Conservation (phyloP, 1,284 basidiomycete species). For the Rhodotorula sp. region DNA sequence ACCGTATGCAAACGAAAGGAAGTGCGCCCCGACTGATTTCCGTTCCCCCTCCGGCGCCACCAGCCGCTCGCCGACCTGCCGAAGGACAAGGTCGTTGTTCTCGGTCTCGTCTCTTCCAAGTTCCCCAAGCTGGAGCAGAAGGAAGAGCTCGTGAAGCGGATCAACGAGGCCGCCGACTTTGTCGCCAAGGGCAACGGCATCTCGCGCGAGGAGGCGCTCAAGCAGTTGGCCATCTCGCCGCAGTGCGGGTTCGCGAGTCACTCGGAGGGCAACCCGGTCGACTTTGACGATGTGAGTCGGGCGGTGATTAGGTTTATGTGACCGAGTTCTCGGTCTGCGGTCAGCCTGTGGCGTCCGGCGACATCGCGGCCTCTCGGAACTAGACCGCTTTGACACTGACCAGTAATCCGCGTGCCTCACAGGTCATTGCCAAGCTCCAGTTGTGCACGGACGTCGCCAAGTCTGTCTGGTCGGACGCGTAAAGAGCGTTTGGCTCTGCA, state of each 20-base stretch:
- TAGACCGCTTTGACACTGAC: background rate
- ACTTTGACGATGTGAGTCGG: background rate
- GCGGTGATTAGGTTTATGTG: too few species aligned
- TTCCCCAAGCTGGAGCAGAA: slow-evolving; percentile 65
- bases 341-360: too few species aligned
- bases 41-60: background rate
- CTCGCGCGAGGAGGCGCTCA: slow-evolving; percentile 49
- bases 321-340: too few species aligned
- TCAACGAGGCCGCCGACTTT: slow-evolving; percentile 64
- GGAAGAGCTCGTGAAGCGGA: slow-evolving; percentile 60
- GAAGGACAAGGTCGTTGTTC: slow-evolving; percentile 64
- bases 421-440: slow-evolving; percentile 32
- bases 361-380: too few species aligned
- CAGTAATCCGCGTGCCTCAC: too few species aligned
- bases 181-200: slow-evolving; percentile 55
- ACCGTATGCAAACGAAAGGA: background rate
- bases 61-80: slow-evolving; percentile 66
- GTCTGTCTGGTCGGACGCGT: slow-evolving; percentile 29
- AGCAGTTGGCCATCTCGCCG: slow-evolving; percentile 65
- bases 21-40: too few species aligned
- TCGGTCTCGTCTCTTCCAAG: slow-evolving; percentile 74
- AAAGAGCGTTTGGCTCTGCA: background rate
- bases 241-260: slow-evolving; percentile 71
- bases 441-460: slow-evolving; percentile 26
- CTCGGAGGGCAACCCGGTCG: slow-evolving; percentile 27